Evolutionary conservation across 2,329 filamentous ascomycete genomes (phyloP), one percentile per base, ranked within the genome.

Genomic region (Rhinocladiella mackenziei): DNA sequence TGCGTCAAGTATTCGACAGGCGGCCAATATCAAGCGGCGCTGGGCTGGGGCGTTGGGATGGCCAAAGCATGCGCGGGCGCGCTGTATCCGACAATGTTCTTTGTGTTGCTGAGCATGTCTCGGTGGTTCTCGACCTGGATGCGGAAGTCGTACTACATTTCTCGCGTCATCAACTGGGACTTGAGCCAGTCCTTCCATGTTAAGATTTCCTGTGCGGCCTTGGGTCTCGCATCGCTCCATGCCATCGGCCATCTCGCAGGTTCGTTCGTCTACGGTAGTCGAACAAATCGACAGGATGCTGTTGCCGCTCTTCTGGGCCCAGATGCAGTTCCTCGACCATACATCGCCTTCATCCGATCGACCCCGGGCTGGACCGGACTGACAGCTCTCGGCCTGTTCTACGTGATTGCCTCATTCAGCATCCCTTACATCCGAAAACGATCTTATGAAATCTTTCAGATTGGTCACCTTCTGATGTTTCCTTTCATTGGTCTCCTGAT

Each of bases 51-150:
- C 4, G 69, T 76, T 5, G 72, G 76, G 3, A 56, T 80, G 37
- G 72, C 76, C 3, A 80, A 79, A 59, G 70, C 72, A 0, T 72
- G 65, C 31, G 75, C 76, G 7, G 77, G 77, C 3, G 70, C 72
- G 0, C 54, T 80, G 1, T 79, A 78, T 36, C 75, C 75, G 13
- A 78, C 75, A 1, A 69, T 80, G 43, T 78, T 78, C 61, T 78
- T 80, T 53, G 64, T 79, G 44, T 65, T 79, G 5, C 61, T 79
- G 4, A 77, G 73, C 54, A 80, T 79, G 76, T 77, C 73, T 10
- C 64, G 76, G 19, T 77, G 75, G 61, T 68, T 77, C 14, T 70
- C 75, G 2, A 79, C 76, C 0, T 71, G 70, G 41, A 57, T 77
- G 28, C 67, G 75, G 11, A 62, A 70, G n/a, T 75, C 67, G 8